Evolutionary conservation across 2,329 filamentous ascomycete species (phyloP).

Genomic region (Arachnopeziza araneosa): DNA sequence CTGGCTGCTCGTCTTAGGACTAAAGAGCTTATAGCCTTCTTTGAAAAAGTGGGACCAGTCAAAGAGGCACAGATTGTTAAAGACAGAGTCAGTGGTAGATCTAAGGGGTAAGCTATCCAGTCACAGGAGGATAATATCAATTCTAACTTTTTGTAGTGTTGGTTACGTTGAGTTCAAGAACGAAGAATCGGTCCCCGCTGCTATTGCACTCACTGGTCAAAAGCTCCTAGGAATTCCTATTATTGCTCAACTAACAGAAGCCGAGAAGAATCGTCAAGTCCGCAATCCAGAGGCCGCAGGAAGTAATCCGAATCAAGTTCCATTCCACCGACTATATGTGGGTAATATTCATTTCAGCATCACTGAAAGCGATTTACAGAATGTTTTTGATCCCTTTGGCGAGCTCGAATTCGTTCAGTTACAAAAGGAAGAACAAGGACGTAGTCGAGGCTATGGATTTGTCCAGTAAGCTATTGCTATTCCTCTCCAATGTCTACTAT

Average conservation of each 20-base stretch:
- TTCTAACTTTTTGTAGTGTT: conserved; percentile 59
- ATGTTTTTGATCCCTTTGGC: conserved; percentile 95
- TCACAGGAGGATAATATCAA: background rate
- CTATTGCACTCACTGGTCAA: conserved; percentile 97
- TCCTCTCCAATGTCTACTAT: background rate
- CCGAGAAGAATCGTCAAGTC: conserved; percentile 97
- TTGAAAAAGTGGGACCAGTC: conserved; percentile 89
- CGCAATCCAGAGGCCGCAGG: conserved; percentile 68
- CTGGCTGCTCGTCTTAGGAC: conserved; percentile 89
- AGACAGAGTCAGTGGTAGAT: conserved; percentile 91
- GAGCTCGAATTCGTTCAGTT: conserved; percentile 96
- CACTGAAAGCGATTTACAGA: conserved; percentile 90
- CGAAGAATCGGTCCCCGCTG: conserved; percentile 87
- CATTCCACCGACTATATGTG: conserved; percentile 96
- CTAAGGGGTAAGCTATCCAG: conserved; percentile 71
- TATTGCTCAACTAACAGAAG: conserved; percentile 96
- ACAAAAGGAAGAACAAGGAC: conserved; percentile 88
- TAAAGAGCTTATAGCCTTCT: conserved; percentile 89
- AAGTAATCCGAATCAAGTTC: conserved; percentile 73
- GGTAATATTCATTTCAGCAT: conserved; percentile 99
- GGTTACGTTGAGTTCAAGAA: conserved; percentile 99
- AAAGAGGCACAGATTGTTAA: conserved; percentile 99
- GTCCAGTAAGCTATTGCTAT: conserved; percentile 68
- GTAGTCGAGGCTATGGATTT: conserved; percentile 94
- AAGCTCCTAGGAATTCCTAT: conserved; percentile 98